Evolutionary conservation across 2,329 filamentous ascomycete genomes (phyloP).

Genomic region (Monosporascus cannonballus): DNA sequence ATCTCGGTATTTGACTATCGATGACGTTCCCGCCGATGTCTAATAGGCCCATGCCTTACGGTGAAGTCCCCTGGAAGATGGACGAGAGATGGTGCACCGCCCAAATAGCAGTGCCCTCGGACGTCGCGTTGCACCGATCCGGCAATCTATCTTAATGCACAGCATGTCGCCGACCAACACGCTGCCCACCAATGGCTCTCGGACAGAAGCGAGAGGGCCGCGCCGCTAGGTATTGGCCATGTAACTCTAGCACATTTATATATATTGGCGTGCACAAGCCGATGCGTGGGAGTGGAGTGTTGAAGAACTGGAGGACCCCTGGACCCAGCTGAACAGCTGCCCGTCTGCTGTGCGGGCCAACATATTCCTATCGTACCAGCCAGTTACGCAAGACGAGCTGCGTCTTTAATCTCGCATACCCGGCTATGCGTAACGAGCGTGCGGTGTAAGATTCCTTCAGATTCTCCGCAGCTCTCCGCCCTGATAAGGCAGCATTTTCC

Average conservation of each 20-base stretch:
- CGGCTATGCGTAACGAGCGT: not conserved
- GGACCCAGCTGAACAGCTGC: not conserved
- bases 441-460: not conserved
- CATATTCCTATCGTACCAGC: not conserved
- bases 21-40: not conserved
- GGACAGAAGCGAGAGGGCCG: constrained; percentile 14
- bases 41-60: not conserved
- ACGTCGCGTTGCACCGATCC: constrained; percentile 11
- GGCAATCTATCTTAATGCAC: constrained; percentile 16
- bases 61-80: not conserved
- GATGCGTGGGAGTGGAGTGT: not conserved
- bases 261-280: not conserved
- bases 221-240: constrained; percentile 1
- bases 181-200: constrained; percentile 13
- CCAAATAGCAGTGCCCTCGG: constrained; percentile 1
- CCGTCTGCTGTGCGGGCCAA: not conserved
- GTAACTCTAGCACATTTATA: constrained; percentile 2
- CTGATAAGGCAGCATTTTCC: not conserved
- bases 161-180: constrained; percentile 3
- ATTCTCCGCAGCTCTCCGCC: not conserved
- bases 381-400: not conserved
- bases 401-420: not conserved
- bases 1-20: not conserved
- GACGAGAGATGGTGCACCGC: not conserved
- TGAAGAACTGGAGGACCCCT: not conserved